phyloP scores from a whole-genome alignment of 345 rosid genomes.

The Physaria fendleri region DNA sequence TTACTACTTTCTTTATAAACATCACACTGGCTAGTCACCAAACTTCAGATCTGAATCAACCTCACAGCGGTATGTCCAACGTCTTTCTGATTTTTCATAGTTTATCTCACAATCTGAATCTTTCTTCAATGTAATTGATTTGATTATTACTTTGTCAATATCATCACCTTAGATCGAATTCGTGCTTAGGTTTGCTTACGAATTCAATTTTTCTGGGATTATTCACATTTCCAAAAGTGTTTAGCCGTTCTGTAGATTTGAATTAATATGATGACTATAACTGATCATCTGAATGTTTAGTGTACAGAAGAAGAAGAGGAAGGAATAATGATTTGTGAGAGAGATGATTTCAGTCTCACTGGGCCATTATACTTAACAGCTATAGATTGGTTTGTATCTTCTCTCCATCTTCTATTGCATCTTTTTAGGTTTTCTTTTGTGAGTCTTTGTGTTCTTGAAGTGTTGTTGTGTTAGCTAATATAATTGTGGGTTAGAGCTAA shows the following conservation, averaged over 20 bases:
- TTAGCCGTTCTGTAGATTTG: background rate
- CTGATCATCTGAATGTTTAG: background rate
- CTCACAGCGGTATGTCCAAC: conserved; percentile 9
- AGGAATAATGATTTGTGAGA: conserved; percentile 49
- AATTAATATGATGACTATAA: background rate
- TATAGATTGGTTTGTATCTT: conserved; percentile 52
- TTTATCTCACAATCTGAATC: background rate
- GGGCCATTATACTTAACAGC: conserved; percentile 64
- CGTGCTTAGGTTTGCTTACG: background rate
- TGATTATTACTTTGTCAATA: background rate
- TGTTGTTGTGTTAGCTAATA: background rate
- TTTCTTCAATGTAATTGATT: background rate
- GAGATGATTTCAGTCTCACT: conserved; percentile 54
- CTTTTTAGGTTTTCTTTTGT: background rate
- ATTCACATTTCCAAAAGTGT: background rate
- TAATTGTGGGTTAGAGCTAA: background rate
- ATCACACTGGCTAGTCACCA: background rate
- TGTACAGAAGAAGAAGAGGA: background rate
- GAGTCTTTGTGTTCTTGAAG: background rate
- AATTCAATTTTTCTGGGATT: background rate
- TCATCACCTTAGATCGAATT: background rate
- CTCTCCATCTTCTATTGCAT: background rate
- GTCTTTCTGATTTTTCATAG: background rate
- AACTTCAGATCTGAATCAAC: conserved; percentile 18
- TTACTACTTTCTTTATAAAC: background rate